A percentile compares a stretch with the other conserved stretches of the same genome.
These are phyloP conservation scores for Eutypella sp. DNA, from an alignment of 2,329 filamentous ascomycete species.

Conservation along the genomic window DNA sequence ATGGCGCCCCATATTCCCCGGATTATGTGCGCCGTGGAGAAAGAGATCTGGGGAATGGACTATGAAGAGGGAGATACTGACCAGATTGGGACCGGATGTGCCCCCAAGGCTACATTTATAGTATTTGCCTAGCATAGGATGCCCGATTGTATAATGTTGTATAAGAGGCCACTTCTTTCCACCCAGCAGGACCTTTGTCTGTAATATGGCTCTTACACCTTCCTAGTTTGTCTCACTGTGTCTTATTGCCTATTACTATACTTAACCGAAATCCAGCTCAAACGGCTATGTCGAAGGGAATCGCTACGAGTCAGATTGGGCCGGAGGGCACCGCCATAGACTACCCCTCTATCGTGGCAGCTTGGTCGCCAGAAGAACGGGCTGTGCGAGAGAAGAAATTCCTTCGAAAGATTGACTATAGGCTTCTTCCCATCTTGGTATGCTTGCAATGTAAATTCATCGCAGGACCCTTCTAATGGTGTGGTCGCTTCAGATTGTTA, in stretches of 20 bases:
- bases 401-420: conserved; percentile 52
- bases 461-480: neutral
- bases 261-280: neutral
- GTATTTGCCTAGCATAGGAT: neutral
- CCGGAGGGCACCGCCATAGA: conserved; percentile 4
- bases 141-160: neutral
- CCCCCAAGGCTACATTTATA: neutral
- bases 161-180: neutral
- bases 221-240: neutral
- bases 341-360: conserved; percentile 15
- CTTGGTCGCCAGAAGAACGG: conserved; percentile 33
- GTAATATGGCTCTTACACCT: neutral
- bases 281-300: neutral
- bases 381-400: conserved; percentile 43
- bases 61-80: neutral
- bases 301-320: neutral
- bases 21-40: neutral
- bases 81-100: neutral
- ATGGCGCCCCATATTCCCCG: neutral
- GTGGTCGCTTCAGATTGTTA: conserved; percentile 28
- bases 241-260: neutral
- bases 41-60: neutral
- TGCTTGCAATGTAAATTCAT: conserved; percentile 34
- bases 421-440: conserved; percentile 53
- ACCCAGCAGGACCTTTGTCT: neutral